A percentile compares a stretch with the other conserved stretches of the same genome.
phyloP scores from a whole-genome alignment of 2,329 filamentous ascomycete genomes.

The Pseudopyricularia javanii region DNA sequence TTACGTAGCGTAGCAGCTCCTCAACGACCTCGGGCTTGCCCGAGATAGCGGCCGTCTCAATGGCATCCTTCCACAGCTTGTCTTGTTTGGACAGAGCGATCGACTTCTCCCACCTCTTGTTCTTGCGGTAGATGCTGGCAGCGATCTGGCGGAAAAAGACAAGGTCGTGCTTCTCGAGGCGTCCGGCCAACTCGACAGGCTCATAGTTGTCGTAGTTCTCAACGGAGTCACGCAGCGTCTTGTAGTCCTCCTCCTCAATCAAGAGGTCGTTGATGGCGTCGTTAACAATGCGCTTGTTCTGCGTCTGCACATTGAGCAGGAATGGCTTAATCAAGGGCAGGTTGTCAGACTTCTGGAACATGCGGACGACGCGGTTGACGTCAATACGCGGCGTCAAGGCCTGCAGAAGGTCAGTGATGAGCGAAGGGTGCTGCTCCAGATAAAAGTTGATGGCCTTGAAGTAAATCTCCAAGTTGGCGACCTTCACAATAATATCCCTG shows the following conservation, averaged over 20 bases:
- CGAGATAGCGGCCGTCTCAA: slow-evolving; percentile 91
- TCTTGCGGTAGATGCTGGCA: slow-evolving; percentile 97
- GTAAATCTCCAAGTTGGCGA: slow-evolving; percentile 97
- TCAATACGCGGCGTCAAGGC: slow-evolving; percentile 87
- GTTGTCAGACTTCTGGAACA: slow-evolving; percentile 98
- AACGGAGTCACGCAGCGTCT: slow-evolving; percentile 92
- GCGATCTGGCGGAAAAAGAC: slow-evolving; percentile 99
- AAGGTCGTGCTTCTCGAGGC: slow-evolving; percentile 92
- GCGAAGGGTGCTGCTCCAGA: slow-evolving; percentile 87
- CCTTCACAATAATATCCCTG: slow-evolving; percentile 97
- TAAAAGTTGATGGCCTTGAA: slow-evolving; percentile 97
- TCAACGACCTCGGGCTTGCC: slow-evolving; percentile 86
- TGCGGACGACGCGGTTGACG: slow-evolving; percentile 96
- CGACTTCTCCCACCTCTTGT: slow-evolving; percentile 99
- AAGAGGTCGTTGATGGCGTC: slow-evolving; percentile 95
- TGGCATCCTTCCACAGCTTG: slow-evolving; percentile 98
- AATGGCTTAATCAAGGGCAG: slow-evolving; percentile 98
- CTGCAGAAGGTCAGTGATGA: slow-evolving; percentile 91
- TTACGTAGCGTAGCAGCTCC: slow-evolving; percentile 90
- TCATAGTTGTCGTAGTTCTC: slow-evolving; percentile 99
- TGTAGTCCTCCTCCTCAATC: slow-evolving; percentile 98
- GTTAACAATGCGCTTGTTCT: slow-evolving; percentile 98
- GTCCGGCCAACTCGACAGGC: slow-evolving; percentile 78
- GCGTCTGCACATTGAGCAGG: slow-evolving; percentile 85
- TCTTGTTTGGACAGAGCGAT: slow-evolving; percentile 97